These are phyloP conservation scores for Nyssa sinensis DNA, from an alignment of 148 eudicot species.

Conservation along the genomic window DNA sequence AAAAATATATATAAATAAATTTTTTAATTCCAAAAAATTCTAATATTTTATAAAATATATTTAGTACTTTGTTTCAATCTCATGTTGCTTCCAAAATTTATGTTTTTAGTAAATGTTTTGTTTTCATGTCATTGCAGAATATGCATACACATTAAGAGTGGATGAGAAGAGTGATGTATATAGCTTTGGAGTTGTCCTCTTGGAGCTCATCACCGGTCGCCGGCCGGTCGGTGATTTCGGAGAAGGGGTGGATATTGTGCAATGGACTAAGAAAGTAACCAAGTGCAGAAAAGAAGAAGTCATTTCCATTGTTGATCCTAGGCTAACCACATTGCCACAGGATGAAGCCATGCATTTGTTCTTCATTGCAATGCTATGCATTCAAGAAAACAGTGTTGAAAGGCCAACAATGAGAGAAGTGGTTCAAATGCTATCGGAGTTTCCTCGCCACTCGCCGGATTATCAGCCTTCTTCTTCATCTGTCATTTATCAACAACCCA, in stretches of 20 bases:
- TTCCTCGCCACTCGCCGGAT: constrained; percentile 31
- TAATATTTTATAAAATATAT: too few species aligned
- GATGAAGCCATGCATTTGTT: constrained; percentile 86
- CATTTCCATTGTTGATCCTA: constrained; percentile 43
- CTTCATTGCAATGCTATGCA: constrained; percentile 80
- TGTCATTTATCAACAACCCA: background rate
- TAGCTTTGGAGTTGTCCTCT: constrained; percentile 84
- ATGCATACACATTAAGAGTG: constrained; percentile 81
- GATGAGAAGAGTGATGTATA: constrained; percentile 98
- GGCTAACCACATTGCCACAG: constrained; percentile 56
- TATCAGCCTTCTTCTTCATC: constrained; percentile 17
- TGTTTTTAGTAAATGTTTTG: too few species aligned
- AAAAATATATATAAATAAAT: too few species aligned
- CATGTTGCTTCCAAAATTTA: too few species aligned
- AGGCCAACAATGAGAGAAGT: constrained; percentile 95
- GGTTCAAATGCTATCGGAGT: constrained; percentile 81
- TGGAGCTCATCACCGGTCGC: constrained; percentile 76
- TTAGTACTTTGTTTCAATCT: too few species aligned
- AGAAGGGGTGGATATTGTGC: constrained; percentile 89
- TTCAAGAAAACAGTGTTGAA: constrained; percentile 78
- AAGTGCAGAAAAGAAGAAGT: constrained; percentile 55
- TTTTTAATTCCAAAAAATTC: too few species aligned
- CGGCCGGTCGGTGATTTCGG: constrained; percentile 90
- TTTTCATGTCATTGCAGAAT: constrained; percentile 43
- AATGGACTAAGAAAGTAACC: constrained; percentile 56